Evolutionary conservation across 371 early-diverging fungal genomes (phyloP), one percentile per base, ranked within the genome.

Genomic region (Actinomucor elegans): DNA sequence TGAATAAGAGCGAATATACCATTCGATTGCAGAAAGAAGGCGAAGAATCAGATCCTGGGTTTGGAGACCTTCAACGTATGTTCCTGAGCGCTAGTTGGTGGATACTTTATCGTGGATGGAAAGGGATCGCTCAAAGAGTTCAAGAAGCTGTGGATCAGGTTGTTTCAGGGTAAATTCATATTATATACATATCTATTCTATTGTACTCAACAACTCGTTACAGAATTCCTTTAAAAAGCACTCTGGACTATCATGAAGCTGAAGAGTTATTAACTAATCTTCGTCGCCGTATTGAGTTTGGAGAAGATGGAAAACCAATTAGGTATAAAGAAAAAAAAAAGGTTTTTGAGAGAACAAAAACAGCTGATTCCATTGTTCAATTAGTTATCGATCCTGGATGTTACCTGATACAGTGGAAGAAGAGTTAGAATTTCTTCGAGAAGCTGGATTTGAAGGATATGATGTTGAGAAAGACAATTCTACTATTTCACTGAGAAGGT

Each of bases 1-100:
- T 84, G 23, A 64, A 77, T 43, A 74, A 71, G 42, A 66, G 71
- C 14, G 83, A 83, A 18, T 71, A 79, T 3, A 72, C 78, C 1
- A 75, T 79, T 31, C 68, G 77, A 29, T 47, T 76, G 21, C 79
- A 80, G 43, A 57, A 68, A 51, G 64, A 69, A n/a, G 60, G 66
- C 15, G 69, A 75, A 23, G 67, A 72, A 28, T 57, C 66, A 31
- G 64, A 64, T 57, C 61, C 59, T 43, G 67, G 73, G 0, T 66
- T 73, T 61, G 71, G 72, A 53, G 71, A 71, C 55, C 65, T 66
- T 20, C 79, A 86, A 38, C 80, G 88, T 45, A 82, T 86, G 77
- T 97, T 86, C 63, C 59, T 97, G 59, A 91, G 92, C 46, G 86
- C 89, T 56, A 89, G 85, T 63, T 96, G 94, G 93, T 96, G 91